A percentile compares a stretch with the other conserved stretches of the same genome.
These are phyloP conservation scores for Themeda triandra DNA, from an alignment of 176 grass and related monocot species.

Conservation along the genomic window DNA sequence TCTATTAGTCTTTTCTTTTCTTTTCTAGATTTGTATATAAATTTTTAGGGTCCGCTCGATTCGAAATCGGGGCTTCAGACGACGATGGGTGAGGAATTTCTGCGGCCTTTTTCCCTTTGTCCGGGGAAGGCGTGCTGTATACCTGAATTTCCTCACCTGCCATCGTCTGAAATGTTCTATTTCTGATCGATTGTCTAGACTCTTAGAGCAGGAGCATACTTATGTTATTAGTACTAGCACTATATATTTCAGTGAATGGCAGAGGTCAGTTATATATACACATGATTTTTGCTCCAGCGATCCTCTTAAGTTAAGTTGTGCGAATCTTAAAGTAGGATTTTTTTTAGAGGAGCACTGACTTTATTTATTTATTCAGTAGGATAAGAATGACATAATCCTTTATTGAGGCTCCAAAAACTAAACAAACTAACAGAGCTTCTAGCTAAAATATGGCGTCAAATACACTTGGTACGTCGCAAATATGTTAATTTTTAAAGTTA, in stretches of 20 bases:
- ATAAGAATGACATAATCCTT: no score
- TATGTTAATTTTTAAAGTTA: background rate
- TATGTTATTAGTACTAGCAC: background rate
- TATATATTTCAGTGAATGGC: background rate
- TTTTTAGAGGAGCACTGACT: no score
- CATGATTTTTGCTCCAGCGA: no score
- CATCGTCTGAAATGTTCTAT: conserved; percentile 27
- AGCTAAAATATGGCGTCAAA: no score
- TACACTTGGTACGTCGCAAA: no score
- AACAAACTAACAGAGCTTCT: no score
- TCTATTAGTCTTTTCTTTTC: background rate
- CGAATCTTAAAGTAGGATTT: no score
- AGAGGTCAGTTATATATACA: background rate
- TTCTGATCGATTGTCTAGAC: conserved; percentile 15
- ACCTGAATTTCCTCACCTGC: conserved; percentile 10
- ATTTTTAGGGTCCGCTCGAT: background rate
- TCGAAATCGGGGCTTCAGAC: conserved; percentile 9
- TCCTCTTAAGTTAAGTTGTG: no score
- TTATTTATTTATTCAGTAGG: no score
- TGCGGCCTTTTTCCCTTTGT: background rate
- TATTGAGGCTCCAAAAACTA: no score
- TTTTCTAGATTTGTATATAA: background rate
- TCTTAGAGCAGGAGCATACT: background rate
- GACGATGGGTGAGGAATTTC: conserved; percentile 17
- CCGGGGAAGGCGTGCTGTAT: background rate